Percentiles rank a stretch among this genome's conserved stretches.
phyloP scores from a whole-genome alignment of 2,329 filamentous ascomycete genomes.

The Pseudogymnoascus sp. region DNA sequence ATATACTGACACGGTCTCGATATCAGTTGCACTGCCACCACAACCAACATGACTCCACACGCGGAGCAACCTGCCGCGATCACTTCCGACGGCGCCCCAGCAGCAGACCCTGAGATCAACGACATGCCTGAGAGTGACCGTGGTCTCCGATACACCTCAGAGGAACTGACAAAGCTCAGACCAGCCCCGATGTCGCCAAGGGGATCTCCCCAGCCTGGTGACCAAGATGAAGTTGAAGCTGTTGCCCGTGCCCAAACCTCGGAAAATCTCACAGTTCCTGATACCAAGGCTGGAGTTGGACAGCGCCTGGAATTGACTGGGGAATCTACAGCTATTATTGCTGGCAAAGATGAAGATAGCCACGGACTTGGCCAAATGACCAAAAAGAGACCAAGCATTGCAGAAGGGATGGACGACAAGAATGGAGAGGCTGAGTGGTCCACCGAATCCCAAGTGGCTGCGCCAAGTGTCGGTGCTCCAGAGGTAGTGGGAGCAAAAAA shows the following conservation, averaged over 20 bases:
- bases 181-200: background rate
- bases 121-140: background rate
- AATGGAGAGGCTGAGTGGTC: background rate
- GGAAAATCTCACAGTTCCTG: background rate
- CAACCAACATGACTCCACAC: background rate
- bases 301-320: background rate
- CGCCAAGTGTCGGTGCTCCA: background rate
- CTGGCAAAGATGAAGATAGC: background rate
- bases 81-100: background rate
- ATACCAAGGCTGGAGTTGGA: background rate
- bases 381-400: background rate
- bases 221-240: background rate
- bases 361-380: background rate
- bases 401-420: background rate
- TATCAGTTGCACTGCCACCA: background rate
- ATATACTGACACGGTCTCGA: background rate
- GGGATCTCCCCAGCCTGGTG: background rate
- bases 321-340: background rate
- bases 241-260: background rate
- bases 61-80: background rate
- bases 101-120: background rate
- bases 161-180: constrained; percentile 17
- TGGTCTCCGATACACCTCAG: constrained; percentile 16
- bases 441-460: background rate
- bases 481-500: constrained; percentile 8